These are phyloP conservation scores for Plantago lanceolata DNA, from an alignment of 305 asterid species.

Conservation along the genomic window DNA sequence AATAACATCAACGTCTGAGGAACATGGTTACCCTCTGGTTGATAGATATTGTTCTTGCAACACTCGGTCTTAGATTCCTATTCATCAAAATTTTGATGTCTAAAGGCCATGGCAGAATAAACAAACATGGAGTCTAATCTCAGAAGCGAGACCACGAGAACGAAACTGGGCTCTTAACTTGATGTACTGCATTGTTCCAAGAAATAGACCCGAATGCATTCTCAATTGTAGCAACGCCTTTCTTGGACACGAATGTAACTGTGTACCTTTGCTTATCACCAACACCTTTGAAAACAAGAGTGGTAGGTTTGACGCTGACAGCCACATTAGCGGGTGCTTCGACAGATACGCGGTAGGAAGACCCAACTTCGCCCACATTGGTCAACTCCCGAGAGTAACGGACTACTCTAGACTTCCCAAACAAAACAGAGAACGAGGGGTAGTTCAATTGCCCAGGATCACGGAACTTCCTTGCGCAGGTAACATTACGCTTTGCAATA, in stretches of 20 bases:
- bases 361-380: conserved; percentile 47
- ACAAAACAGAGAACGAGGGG: conserved; percentile 73
- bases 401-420: conserved; percentile 44
- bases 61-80: not conserved
- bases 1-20: conserved; percentile 18
- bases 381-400: conserved; percentile 57
- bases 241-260: conserved; percentile 46
- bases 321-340: conserved; percentile 42
- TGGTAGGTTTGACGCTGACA: conserved; percentile 50
- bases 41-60: conserved; percentile 8
- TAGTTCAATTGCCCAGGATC: conserved; percentile 85
- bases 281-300: conserved; percentile 34
- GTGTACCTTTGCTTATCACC: conserved; percentile 49
- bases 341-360: conserved; percentile 36
- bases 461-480: conserved; percentile 43
- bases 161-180: conserved; percentile 70
- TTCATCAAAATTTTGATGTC: not conserved
- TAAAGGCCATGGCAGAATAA: not conserved
- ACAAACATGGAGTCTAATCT: conserved; percentile 1
- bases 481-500: conserved; percentile 47
- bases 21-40: conserved; percentile 17
- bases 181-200: conserved; percentile 55
- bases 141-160: conserved; percentile 42
- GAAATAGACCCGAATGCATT: conserved; percentile 56
- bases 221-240: conserved; percentile 19